Base-by-base conservation (phyloP, 2,329 filamentous ascomycete genomes). In the Cryphonectria radicalis region DNA sequence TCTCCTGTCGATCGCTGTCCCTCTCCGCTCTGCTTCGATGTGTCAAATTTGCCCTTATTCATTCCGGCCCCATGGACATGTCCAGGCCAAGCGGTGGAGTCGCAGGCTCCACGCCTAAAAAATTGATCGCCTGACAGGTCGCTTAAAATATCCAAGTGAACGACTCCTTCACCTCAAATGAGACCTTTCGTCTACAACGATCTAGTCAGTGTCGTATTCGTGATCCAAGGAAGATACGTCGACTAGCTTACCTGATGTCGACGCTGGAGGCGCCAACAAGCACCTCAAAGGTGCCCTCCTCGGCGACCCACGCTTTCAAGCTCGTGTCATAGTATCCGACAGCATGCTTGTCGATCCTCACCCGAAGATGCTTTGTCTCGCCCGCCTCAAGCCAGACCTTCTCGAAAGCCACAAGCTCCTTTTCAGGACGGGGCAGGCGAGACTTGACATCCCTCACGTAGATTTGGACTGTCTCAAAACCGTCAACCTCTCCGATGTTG, bases 341-440 rank as follows among this genome's bases (percentile, higher is more conserved):
- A 0, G 86, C 85, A 72, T 86, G 82, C 77, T 84, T 86, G 74
- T 87, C 84, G 13, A 88, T 74, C 22, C 75, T 74, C 4, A 87
- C 79, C 13, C 80, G 79, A 46, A 87, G 77, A 71, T 87, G 84
- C 74, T 81, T 84, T 0, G 85, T 88, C 81, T 88, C 85, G 4
- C 88, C 89, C 1, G 85, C 82, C 62, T 87, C 83, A 3, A 93
- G 79, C 66, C 81, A 84, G 0, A 92, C 85, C 79, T 92, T 93
- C 71, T 87, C 86, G 76, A 93, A 93, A 0, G 89, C 90, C 46
- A 90, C 89, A 0, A 93, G 83, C 79, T 93, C 91, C 80, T 93
- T 93, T 75, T 89, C 87, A 0, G 91, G 91, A 32, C 91, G 82
- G 0, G 87, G 87, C n/a, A 93, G 82, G 13, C 86, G 82, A 1